Evolutionary conservation across 1,284 basidiomycete species (phyloP).

Genomic region (Earliella scabrosa): DNA sequence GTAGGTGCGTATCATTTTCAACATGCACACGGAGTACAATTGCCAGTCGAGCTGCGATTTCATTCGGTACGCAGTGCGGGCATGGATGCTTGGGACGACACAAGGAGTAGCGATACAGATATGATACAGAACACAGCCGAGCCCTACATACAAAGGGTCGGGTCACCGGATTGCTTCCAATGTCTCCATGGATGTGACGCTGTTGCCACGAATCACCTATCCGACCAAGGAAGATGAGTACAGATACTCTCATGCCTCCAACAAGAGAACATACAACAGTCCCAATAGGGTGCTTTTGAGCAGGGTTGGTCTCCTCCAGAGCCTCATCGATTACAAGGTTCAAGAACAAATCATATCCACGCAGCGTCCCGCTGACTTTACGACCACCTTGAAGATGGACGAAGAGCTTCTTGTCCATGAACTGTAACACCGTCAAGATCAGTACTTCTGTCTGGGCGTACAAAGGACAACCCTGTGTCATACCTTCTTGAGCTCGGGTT

Average conservation of each 20-base stretch:
- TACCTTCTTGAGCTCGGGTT: constrained; percentile 95
- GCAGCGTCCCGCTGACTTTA: constrained; percentile 93
- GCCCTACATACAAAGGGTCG: constrained; percentile 23
- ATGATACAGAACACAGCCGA: constrained; percentile 23
- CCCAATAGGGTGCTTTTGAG: constrained; percentile 89
- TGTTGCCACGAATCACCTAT: constrained; percentile 94
- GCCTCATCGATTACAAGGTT: constrained; percentile 98
- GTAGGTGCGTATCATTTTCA: too few relatives aligned
- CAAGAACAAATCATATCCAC: constrained; percentile 98
- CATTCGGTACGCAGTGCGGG: too few relatives aligned
- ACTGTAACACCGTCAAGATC: constrained; percentile 53
- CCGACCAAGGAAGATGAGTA: constrained; percentile 15
- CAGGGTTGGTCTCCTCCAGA: constrained; percentile 87
- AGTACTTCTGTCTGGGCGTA: neutral
- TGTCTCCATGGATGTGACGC: constrained; percentile 90
- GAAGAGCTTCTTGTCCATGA: constrained; percentile 98
- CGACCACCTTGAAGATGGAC: constrained; percentile 96
- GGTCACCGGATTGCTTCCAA: constrained; percentile 64
- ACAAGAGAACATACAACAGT: constrained; percentile 73
- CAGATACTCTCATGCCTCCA: neutral
- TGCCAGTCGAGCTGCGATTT: too few relatives aligned
- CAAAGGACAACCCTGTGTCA: neutral
- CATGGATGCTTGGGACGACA: neutral
- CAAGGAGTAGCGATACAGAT: constrained; percentile 24
- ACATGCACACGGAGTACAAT: too few relatives aligned